Base-by-base conservation (phyloP, 257 asterid genomes). In the Perilla frutescens region DNA sequence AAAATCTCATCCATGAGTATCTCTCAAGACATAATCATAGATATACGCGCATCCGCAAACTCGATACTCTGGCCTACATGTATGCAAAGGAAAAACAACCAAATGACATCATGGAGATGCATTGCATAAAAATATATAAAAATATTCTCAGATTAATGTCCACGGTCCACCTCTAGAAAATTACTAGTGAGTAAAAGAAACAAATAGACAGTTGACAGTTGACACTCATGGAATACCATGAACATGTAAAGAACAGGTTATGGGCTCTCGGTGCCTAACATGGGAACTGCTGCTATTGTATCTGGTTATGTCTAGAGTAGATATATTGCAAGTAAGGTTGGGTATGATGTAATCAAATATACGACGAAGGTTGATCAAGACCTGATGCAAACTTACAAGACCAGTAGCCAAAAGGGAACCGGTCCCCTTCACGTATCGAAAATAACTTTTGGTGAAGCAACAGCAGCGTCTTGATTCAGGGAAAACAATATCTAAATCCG, bases 371-470 rank as follows among this genome's bases (percentile, higher is more conserved):
- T 54, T 29, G 43, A 67, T 60, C 9, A 54, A 44, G 47, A 50
- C 71, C 72, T 48, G n/a, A 26, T 12, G 67, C 45, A 74, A 70
- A 75, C 88, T 61, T 78, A 82, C 96, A 82, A 86, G 86, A 50
- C 66, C 73, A 51, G 98, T 89, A 62, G 98, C 97, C 87, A 91
- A 78, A 72, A 91, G 86, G 5, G 97, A 93, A 58, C 98, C 98
- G 6, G 98, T 93, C 70, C 98, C 98, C 88, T 93, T 93, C 78
- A 91, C 93, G 14, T 83, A 93, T 54, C 98, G 89, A 76, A 85
- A 93, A 76, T 93, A 93, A 80, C 98, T 93, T 78, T 93, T 93
- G 62, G 97, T 93, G 81, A 93, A 91, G 80, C 98, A 91, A 81
- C 98, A 93, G 55, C 96, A 91, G 61, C 97, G 96, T 75, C 79